phyloP scores from a whole-genome alignment of 148 eudicot species.

The Rhododendron williamsianum region DNA sequence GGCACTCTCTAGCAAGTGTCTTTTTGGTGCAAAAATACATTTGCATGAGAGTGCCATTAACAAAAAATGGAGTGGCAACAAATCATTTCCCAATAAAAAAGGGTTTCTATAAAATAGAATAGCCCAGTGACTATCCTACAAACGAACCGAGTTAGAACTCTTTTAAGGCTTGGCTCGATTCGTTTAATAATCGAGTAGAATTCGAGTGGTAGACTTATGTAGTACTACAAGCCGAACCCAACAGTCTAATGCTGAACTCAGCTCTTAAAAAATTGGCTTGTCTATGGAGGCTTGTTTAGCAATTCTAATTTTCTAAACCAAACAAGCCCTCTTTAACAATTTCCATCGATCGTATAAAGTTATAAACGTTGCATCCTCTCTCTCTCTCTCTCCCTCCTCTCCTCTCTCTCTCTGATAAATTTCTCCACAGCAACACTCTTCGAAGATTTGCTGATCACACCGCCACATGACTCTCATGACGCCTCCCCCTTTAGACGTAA shows the following conservation, averaged over 20 bases:
- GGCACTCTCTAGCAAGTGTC: no score
- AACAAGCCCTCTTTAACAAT: not conserved
- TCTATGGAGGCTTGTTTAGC: not conserved
- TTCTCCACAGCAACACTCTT: not conserved
- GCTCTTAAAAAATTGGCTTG: not conserved
- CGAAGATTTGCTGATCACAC: slow-evolving; percentile 4
- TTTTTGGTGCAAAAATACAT: no score
- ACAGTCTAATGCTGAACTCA: not conserved
- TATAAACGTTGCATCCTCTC: not conserved
- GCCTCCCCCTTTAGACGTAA: slow-evolving; percentile 24
- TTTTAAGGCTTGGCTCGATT: no score
- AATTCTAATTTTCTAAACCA: not conserved
- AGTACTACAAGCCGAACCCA: not conserved
- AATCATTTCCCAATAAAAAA: not conserved
- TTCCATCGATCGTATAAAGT: not conserved
- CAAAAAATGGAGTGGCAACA: no score
- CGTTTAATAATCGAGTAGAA: no score
- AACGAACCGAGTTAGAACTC: not conserved
- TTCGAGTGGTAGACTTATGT: no score
- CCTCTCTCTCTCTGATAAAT: not conserved
- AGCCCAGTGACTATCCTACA: not conserved
- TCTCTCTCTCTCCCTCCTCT: not conserved
- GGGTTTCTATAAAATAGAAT: no score
- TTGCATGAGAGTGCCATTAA: no score
- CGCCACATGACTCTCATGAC: slow-evolving; percentile 23